Evolutionary conservation across 352 stramenopile genomes (phyloP).

Genomic region (Phytopythium kandeliae): DNA sequence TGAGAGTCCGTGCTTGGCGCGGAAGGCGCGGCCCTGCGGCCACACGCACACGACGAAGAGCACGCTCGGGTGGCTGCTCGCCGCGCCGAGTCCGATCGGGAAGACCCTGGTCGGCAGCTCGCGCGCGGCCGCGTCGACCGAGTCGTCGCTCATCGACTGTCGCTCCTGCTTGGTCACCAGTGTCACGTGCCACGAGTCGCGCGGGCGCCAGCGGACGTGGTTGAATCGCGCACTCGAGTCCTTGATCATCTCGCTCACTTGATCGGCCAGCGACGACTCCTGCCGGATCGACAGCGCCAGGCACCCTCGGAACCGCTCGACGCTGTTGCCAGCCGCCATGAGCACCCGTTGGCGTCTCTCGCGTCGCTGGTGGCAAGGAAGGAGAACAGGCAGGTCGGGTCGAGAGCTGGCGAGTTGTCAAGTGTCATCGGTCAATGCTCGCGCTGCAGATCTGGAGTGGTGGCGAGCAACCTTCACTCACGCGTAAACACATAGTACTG

Average conservation of each 20-base stretch:
- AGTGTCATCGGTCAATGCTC: too few relatives aligned
- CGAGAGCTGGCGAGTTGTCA: neutral
- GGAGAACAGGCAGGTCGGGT: too few relatives aligned
- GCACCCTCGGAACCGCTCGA: conserved; percentile 29
- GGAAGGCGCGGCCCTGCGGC: conserved; percentile 42
- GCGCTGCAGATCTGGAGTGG: neutral
- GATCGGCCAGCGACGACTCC: conserved; percentile 14
- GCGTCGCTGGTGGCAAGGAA: neutral
- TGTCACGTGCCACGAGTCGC: conserved; percentile 40
- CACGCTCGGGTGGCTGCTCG: conserved; percentile 10
- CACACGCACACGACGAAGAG: conserved; percentile 61
- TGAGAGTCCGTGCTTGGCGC: conserved; percentile 28
- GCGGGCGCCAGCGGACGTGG: neutral
- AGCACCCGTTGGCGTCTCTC: neutral
- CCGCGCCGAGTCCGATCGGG: conserved; percentile 32
- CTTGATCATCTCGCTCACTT: conserved; percentile 16
- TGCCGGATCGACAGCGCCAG: conserved; percentile 22
- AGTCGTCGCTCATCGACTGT: conserved; percentile 11
- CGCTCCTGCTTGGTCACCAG: conserved; percentile 53
- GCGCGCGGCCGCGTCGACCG: conserved; percentile 23
- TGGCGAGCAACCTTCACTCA: neutral
- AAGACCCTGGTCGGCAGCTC: conserved; percentile 27
- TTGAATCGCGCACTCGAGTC: neutral
- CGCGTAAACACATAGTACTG: neutral
- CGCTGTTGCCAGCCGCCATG: conserved; percentile 11